These are phyloP conservation scores for Crataegus laevigata DNA, from an alignment of 306 rosid species.

Conservation along the genomic window DNA sequence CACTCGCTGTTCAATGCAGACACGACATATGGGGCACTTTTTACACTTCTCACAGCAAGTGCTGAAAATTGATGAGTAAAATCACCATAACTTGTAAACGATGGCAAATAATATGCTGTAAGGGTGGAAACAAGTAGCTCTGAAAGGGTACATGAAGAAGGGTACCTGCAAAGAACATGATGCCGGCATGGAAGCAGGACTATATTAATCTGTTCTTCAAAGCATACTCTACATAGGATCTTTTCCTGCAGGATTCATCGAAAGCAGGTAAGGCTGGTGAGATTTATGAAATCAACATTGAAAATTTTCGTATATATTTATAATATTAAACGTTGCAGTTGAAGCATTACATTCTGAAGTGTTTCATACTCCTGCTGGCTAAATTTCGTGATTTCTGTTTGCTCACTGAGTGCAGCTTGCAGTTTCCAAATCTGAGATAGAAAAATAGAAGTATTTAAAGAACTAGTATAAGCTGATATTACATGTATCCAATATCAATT, in stretches of 20 bases:
- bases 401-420: constrained; percentile 85
- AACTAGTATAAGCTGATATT: background rate
- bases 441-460: constrained; percentile 6
- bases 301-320: background rate
- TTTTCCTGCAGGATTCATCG: constrained; percentile 54
- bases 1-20: constrained; percentile 52
- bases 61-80: constrained; percentile 27
- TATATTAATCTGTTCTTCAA: constrained; percentile 68
- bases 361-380: constrained; percentile 80
- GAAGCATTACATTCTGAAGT: constrained; percentile 60
- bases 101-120: background rate
- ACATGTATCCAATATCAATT: background rate
- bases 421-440: constrained; percentile 73
- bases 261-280: constrained; percentile 9
- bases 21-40: constrained; percentile 81
- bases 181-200: constrained; percentile 88
- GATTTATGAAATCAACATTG: background rate
- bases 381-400: constrained; percentile 63
- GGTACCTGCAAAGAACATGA: constrained; percentile 76
- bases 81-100: background rate
- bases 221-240: constrained; percentile 84
- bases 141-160: background rate
- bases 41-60: constrained; percentile 72
- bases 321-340: background rate
- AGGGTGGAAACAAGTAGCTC: background rate